phyloP scores from a whole-genome alignment of 2,329 filamentous ascomycete genomes.

The Aschersonia sp. region DNA sequence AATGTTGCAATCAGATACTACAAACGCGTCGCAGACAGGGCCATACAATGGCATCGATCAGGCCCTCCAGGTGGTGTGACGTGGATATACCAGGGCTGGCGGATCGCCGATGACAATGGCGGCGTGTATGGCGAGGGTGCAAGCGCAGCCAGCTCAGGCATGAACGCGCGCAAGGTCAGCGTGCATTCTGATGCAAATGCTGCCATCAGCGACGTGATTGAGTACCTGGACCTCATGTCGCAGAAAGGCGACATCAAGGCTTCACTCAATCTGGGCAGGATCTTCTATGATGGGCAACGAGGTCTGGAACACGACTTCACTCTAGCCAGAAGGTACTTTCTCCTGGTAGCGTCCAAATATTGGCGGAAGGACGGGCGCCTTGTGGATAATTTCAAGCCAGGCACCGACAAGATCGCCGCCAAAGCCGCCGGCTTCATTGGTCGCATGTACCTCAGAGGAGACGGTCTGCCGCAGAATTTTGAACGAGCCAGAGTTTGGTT shows the following conservation, averaged over 20 bases:
- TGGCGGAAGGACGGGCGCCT: slow-evolving; percentile 69
- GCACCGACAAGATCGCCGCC: slow-evolving; percentile 62
- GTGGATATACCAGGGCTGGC: slow-evolving; percentile 64
- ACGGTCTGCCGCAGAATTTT: slow-evolving; percentile 68
- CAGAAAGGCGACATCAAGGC: slow-evolving; percentile 81
- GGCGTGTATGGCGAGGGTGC: slow-evolving; percentile 93
- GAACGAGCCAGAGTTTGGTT: slow-evolving; percentile 71
- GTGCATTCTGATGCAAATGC: slow-evolving; percentile 70
- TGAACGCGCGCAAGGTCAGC: slow-evolving; percentile 60
- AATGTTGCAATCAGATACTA: slow-evolving; percentile 79
- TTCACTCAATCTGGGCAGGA: slow-evolving; percentile 69
- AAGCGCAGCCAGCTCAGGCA: slow-evolving; percentile 74
- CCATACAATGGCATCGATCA: slow-evolving; percentile 72
- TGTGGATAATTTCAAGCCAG: slow-evolving; percentile 51
- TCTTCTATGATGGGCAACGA: slow-evolving; percentile 78
- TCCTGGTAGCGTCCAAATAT: slow-evolving; percentile 62
- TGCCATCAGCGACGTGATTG: slow-evolving; percentile 82
- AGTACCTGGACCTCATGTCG: slow-evolving; percentile 83
- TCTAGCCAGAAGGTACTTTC: slow-evolving; percentile 67
- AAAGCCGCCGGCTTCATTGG: slow-evolving; percentile 82
- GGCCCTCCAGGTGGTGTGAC: slow-evolving; percentile 79
- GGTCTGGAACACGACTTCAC: slow-evolving; percentile 59
- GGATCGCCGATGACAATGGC: slow-evolving; percentile 78
- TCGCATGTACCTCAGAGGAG: slow-evolving; percentile 77
- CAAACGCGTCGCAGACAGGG: slow-evolving; percentile 85